These are phyloP conservation scores for Vaccinium corymbosum DNA, from an alignment of 148 eudicot species.

Conservation along the genomic window DNA sequence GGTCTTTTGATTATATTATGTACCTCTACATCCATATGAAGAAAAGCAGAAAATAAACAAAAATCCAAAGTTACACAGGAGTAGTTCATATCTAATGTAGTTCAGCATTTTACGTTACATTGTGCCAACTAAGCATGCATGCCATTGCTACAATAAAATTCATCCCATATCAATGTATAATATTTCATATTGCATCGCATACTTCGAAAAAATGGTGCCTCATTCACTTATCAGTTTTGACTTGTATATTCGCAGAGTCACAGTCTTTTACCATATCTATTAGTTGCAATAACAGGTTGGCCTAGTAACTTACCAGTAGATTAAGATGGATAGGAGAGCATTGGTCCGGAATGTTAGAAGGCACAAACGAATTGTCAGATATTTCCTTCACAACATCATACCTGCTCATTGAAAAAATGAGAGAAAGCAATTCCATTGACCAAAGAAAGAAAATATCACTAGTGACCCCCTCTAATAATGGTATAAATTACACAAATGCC, in stretches of 20 bases:
- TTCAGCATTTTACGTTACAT: background rate
- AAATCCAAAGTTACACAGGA: background rate
- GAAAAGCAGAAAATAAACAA: background rate
- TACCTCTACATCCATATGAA: background rate
- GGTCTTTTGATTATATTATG: background rate
- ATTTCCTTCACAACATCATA: constrained; percentile 57
- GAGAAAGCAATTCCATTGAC: background rate
- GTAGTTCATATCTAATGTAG: background rate
- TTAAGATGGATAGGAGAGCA: constrained; percentile 88
- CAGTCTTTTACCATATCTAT: background rate
- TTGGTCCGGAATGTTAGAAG: constrained; percentile 54
- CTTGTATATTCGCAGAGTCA: background rate
- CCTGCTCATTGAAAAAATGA: constrained; percentile 30
- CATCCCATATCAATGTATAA: background rate
- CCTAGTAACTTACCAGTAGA: constrained; percentile 65
- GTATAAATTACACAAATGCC: background rate
- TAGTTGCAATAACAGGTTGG: background rate
- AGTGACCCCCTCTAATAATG: background rate
- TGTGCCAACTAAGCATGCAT: background rate
- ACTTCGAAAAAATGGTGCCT: background rate
- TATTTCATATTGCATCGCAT: background rate
- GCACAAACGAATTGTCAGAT: constrained; percentile 43
- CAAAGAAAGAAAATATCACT: background rate
- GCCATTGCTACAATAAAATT: background rate
- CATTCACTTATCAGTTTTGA: background rate